Evolutionary conservation across 495 filamentous ascomycete species (phyloP), one percentile per base, ranked within the genome.

Genomic region (Aspergillus taichungensis): DNA sequence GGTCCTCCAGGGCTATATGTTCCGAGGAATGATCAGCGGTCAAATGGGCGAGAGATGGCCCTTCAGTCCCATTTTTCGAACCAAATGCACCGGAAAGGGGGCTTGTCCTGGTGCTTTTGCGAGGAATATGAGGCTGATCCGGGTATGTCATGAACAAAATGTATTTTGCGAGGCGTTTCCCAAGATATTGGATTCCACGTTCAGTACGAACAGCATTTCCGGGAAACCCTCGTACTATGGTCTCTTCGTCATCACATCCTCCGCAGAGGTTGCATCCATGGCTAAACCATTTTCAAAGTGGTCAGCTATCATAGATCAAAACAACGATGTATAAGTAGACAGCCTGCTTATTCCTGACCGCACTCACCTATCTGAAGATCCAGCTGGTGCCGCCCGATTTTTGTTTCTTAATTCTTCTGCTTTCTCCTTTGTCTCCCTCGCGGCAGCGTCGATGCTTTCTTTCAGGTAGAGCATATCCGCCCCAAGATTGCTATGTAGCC

Each of bases 401-500:
- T 48, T 68, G 74, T 34, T 82, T 70, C 37, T 70, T 72, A 24
- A 24, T 24, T 24, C 18, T 52, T 72, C 78, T 6, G 72, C 72
- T 49, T 81, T 77, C 34, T 77, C 62, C 41, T 79, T 79, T 12
- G 83, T 78, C 56, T 86, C 79, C 49, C 71, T 83, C 2, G 80
- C 81, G 24, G 87, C 80, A 30, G 82, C 79, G 62, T 98, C 94
- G 42, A 98, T 96, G 53, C 87, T 90, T 61, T 98, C 92, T 57
- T 98, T 98, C 54, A 98, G 62, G 60, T 85, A 98, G 27, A 98
- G 71, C 94, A 98, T 94, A 67, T 98, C 92, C 34, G 88, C 80
- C 2, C 94, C 88, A n/a, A 95, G 74, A 64, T 98, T 98, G 64
- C 90, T 94, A 61, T 97, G 92, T 49, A 98, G 63, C 1, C 92